Base-by-base conservation (phyloP, 140 eudicot genomes). In the Senecio squalidus region DNA sequence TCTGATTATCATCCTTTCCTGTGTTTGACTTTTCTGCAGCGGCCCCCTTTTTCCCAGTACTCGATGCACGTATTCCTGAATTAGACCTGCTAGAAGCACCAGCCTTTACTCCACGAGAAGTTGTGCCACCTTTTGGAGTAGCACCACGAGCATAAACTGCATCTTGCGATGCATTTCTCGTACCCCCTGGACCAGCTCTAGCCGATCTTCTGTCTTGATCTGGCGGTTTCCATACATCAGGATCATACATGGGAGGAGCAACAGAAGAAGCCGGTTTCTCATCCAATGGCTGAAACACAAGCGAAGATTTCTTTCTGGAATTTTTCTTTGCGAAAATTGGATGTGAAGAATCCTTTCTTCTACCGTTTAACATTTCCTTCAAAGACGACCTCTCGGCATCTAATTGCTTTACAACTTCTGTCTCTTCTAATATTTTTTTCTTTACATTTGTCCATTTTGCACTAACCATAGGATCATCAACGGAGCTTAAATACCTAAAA, bases 211-310 rank as follows among this genome's bases (percentile, higher is more conserved):
- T 80, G 40, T 92, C 99, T 44, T 89, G 79, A 72, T 78, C 84
- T 11, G 98, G 98, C 14, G 96, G 98, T 66, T 96, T 87, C 98
- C 98, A 92, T 27, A 92, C 88, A 72, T 92, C 99, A 58, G 96
- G 99, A 67, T 92, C 99, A 48, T 92, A n/a, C 96, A 77, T 80
- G n/a, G n/a, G 64, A 0, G 84, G 63, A 43, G 76, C 78, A 56
- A 83, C 73, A 4, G 99, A 87, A 2, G 99, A 88, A 41, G 95
- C 80, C 2, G 99, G 99, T 64, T 92, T 87, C 70, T 92, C 96
- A 49, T 92, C 96, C 48, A 82, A 55, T 1, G 95, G 96, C 55
- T 92, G 93, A 64, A 92, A 92, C n/a, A 84, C 89, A 76, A 88
- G 88, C 14, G 99, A 92, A 0, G 96, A 87, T 69, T 84, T 92